phyloP scores from a whole-genome alignment of 2,329 filamentous ascomycete species.

The Leptosphaerulina australis region DNA sequence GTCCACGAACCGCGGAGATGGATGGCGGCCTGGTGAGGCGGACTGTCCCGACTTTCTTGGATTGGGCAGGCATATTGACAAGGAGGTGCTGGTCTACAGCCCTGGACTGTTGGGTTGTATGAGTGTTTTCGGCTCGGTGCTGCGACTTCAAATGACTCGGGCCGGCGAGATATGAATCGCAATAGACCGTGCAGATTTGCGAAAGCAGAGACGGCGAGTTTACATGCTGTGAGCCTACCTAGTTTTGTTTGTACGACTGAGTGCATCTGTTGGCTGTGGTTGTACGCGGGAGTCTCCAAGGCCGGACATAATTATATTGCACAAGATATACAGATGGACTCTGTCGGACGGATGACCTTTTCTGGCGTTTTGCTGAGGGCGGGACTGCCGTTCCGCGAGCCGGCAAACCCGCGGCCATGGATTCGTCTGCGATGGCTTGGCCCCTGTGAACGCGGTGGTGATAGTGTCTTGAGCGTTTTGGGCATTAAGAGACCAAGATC shows the following conservation, averaged over 20 bases:
- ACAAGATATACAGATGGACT: background rate
- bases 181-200: constrained; percentile 7
- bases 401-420: constrained; percentile 20
- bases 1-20: constrained; percentile 30
- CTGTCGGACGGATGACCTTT: background rate
- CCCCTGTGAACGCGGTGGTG: constrained; percentile 10
- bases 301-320: background rate
- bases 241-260: background rate
- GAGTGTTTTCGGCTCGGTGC: constrained; percentile 21
- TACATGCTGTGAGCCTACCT: background rate
- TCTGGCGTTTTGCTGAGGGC: constrained; percentile 4
- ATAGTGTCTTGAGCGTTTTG: constrained; percentile 16
- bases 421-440: constrained; percentile 13
- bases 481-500: constrained; percentile 15
- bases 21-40: constrained; percentile 27
- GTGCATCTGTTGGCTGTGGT: too few species aligned
- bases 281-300: background rate
- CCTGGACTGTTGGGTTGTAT: constrained; percentile 8
- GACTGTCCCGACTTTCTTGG: constrained; percentile 28
- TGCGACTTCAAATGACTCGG: constrained; percentile 16
- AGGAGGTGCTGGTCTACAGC: constrained; percentile 17
- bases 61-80: constrained; percentile 13
- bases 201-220: background rate
- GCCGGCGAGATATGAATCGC: constrained; percentile 10
- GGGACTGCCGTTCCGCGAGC: constrained; percentile 1